Evolutionary conservation across 306 rosid species (phyloP), one percentile per base, ranked within the genome.

Genomic region (Begonia fuchsioides): DNA sequence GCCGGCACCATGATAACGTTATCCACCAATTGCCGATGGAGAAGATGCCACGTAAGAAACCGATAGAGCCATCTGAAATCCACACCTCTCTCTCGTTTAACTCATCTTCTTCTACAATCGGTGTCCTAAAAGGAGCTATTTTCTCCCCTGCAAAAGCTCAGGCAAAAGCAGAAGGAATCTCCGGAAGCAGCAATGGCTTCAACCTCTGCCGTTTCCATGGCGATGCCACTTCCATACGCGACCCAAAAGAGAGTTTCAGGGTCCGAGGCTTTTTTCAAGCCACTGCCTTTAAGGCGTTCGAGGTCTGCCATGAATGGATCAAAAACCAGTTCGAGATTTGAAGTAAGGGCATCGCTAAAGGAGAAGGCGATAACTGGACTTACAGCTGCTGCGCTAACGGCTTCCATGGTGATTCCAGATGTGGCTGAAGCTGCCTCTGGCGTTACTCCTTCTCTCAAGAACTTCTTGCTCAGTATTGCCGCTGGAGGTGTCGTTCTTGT

Each of bases 391-490:
- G 85, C 77, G 11, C 70, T 85, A 64, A 73, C 96, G 0, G 93
- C 86, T 19, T 73, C 92, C 6, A 68, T 79, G 96, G 58, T 85
- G 66, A 76, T 70, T 55, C 96, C 94, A 1, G 92, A 85, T 51
- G 86, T 79, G 46, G 98, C 98, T 0, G 94, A 85, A 60, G 98
- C 98, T 1, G 98, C 94, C 0, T n/a, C 71, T 0, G 83, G 78
- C 45, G 49, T 77, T 17, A 8, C 93, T 10, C 94, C 98, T 2
- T 92, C 98, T 20, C 81, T 92, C 53, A 92, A 82, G 76, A 92
- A 92, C 78, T 85, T 85, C 77, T 68, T 85, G 86, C 98, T 92
- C 61, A 92, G 94, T 74, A 92, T 92, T 47, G 79, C 47, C 0
- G 96, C 98, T 8, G 96, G 96, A 32, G 98, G 96, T 20, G 70